phyloP scores from a whole-genome alignment of 2,329 filamentous ascomycete genomes.

The Xylaria sp. region DNA sequence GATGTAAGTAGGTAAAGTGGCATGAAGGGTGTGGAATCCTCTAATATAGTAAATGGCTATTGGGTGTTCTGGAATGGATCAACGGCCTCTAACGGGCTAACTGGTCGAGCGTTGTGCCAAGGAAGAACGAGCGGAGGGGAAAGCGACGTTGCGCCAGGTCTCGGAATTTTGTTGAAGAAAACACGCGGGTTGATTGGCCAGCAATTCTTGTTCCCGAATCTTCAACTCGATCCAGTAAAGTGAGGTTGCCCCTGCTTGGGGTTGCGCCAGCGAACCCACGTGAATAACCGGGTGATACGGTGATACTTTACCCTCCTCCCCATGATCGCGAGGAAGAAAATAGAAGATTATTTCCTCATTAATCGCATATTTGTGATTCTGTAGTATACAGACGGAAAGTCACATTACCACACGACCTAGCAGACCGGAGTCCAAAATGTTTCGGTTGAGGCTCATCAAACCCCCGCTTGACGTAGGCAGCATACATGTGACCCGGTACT shows the following conservation, averaged over 20 bases:
- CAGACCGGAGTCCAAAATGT: not conserved
- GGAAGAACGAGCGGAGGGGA: conserved; percentile 15
- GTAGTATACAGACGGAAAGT: conserved; percentile 5
- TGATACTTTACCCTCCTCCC: not conserved
- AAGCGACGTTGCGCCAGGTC: conserved; percentile 4
- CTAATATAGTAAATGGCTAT: conserved; percentile 4
- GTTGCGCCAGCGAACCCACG: conserved; percentile 17
- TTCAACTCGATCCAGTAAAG: conserved; percentile 26
- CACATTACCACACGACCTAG: not conserved
- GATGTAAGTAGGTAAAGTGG: too few relatives aligned
- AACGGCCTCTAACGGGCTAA: conserved; percentile 27
- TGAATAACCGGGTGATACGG: conserved; percentile 14
- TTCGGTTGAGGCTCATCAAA: conserved; percentile 33
- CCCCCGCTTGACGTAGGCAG: conserved; percentile 14
- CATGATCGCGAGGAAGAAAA: not conserved
- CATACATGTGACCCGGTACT: conserved; percentile 18
- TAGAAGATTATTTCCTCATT: not conserved
- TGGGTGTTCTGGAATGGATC: conserved; percentile 24
- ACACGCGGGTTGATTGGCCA: conserved; percentile 30
- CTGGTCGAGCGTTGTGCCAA: conserved; percentile 23
- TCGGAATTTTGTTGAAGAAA: conserved; percentile 22
- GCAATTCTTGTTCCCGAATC: conserved; percentile 23
- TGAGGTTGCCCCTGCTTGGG: conserved; percentile 14
- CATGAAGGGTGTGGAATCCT: not conserved
- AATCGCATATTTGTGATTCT: conserved; percentile 7